These are phyloP conservation scores for Colletotrichum gigasporum DNA, from an alignment of 2,329 filamentous ascomycete genomes.

Conservation along the genomic window DNA sequence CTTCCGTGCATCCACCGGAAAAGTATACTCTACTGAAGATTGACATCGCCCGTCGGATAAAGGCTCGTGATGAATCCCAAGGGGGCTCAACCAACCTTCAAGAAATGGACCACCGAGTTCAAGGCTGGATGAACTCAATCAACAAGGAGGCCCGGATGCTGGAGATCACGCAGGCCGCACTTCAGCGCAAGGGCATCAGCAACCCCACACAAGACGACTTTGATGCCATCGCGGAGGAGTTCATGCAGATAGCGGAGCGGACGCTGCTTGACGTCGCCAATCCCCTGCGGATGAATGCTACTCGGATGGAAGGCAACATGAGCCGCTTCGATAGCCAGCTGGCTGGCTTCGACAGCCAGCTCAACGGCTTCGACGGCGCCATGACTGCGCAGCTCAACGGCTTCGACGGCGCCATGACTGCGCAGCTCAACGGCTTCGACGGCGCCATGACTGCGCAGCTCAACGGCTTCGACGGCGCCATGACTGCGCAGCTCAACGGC, in stretches of 20 bases:
- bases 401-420: background rate
- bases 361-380: background rate
- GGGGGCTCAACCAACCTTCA: conserved; percentile 21
- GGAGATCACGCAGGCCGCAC: conserved; percentile 26
- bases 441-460: background rate
- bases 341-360: background rate
- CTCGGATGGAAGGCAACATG: background rate
- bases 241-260: conserved; percentile 29
- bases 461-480: background rate
- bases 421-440: background rate
- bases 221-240: conserved; percentile 28
- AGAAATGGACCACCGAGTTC: conserved; percentile 22
- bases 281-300: conserved; percentile 21
- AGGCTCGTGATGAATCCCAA: conserved; percentile 44
- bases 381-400: background rate
- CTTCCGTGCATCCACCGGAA: background rate
- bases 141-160: conserved; percentile 22
- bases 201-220: conserved; percentile 27
- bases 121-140: conserved; percentile 27
- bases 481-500: background rate
- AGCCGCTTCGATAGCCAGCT: conserved; percentile 5
- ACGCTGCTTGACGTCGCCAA: conserved; percentile 30
- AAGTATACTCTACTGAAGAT: conserved; percentile 40
- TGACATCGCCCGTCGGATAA: conserved; percentile 45
- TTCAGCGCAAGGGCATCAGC: conserved; percentile 26